phyloP scores from a whole-genome alignment of 148 eudicot species.

The Camellia japonica region DNA sequence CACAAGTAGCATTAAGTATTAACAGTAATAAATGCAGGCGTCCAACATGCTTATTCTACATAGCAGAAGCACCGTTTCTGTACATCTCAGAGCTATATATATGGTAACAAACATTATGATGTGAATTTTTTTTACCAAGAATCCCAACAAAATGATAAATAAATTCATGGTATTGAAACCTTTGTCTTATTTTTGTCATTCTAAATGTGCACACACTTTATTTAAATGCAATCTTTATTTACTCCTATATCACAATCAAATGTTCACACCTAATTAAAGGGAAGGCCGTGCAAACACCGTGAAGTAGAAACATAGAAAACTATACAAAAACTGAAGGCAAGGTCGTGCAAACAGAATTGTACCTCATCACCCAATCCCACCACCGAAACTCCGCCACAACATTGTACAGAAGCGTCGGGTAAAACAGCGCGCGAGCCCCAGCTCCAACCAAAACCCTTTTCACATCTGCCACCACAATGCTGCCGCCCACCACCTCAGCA shows the following conservation, averaged over 20 bases:
- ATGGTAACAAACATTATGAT: too few relatives aligned
- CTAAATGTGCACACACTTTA: neutral
- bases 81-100: neutral
- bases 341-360: neutral
- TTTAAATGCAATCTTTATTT: neutral
- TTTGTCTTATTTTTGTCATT: too few relatives aligned
- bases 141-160: too few relatives aligned
- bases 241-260: too few relatives aligned
- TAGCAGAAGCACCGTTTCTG: neutral
- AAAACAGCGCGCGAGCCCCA: conserved; percentile 78
- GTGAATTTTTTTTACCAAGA: too few relatives aligned
- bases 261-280: too few relatives aligned
- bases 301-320: neutral
- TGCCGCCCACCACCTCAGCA: conserved; percentile 18
- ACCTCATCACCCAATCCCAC: conserved; percentile 97
- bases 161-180: too few relatives aligned
- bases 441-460: conserved; percentile 82
- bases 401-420: conserved; percentile 53
- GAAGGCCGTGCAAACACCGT: neutral
- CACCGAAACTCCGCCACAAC: conserved; percentile 59
- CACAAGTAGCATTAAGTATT: neutral
- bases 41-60: neutral
- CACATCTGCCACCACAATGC: conserved; percentile 44
- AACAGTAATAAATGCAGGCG: neutral
- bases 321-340: neutral